These are phyloP conservation scores for Catunica adiposa DNA, from an alignment of 2,329 filamentous ascomycete species.

Conservation along the genomic window DNA sequence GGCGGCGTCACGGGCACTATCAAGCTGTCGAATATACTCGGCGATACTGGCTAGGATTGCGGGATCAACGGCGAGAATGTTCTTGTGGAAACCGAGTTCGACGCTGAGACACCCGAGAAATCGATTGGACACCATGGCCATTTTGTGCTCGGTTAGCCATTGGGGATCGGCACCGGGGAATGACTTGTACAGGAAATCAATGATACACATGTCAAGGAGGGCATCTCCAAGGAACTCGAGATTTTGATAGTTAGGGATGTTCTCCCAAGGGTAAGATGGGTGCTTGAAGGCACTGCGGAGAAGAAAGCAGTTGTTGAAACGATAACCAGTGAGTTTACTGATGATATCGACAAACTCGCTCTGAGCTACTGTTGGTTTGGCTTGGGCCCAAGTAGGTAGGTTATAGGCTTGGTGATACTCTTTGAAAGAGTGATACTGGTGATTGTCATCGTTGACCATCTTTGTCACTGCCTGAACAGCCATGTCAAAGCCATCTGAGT, in stretches of 20 bases:
- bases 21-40: constrained; percentile 18
- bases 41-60: constrained; percentile 18
- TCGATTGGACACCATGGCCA: constrained; percentile 97
- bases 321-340: constrained; percentile 37
- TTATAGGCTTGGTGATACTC: constrained; percentile 59
- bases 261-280: constrained; percentile 59
- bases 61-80: constrained; percentile 42
- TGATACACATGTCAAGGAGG: constrained; percentile 68
- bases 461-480: constrained; percentile 48
- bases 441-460: constrained; percentile 53
- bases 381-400: constrained; percentile 54
- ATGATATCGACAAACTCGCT: constrained; percentile 50
- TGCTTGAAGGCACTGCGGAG: constrained; percentile 77
- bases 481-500: constrained; percentile 30
- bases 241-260: constrained; percentile 76
- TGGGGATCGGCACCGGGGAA: constrained; percentile 75
- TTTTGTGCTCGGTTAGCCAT: constrained; percentile 97
- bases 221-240: constrained; percentile 87
- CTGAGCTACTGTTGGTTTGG: constrained; percentile 46
- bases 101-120: constrained; percentile 76
- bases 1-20: constrained; percentile 20
- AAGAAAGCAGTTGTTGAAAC: constrained; percentile 59
- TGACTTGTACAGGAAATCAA: constrained; percentile 63
- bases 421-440: constrained; percentile 49
- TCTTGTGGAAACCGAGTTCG: constrained; percentile 57